Evolutionary conservation across 2,329 filamentous ascomycete species (phyloP).

Genomic region (Leptosphaerulina australis): DNA sequence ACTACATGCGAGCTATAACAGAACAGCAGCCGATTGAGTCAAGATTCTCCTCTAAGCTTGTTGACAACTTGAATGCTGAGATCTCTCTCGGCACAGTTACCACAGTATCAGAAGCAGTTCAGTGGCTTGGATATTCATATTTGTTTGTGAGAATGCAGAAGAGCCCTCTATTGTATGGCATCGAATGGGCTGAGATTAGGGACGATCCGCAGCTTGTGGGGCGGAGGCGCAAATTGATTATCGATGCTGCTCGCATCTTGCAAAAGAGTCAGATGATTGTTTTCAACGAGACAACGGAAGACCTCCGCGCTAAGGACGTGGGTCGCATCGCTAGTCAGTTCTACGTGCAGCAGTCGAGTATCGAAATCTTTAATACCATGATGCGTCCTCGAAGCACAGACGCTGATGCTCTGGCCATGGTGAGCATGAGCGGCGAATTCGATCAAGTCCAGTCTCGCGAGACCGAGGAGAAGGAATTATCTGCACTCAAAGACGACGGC

Average conservation of each 20-base stretch:
- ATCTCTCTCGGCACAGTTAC: slow-evolving; percentile 94
- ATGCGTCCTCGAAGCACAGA: slow-evolving; percentile 87
- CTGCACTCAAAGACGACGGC: slow-evolving; percentile 69
- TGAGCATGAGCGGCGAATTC: slow-evolving; percentile 96
- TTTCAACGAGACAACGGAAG: slow-evolving; percentile 92
- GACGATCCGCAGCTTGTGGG: slow-evolving; percentile 90
- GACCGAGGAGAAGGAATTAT: slow-evolving; percentile 86
- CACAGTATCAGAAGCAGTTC: slow-evolving; percentile 88
- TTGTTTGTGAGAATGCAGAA: slow-evolving; percentile 95
- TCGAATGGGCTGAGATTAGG: slow-evolving; percentile 88
- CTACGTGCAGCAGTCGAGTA: slow-evolving; percentile 90
- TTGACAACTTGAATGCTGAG: slow-evolving; percentile 96
- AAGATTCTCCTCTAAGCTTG: slow-evolving; percentile 89
- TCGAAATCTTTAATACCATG: slow-evolving; percentile 95
- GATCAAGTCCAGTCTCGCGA: slow-evolving; percentile 95
- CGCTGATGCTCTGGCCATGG: slow-evolving; percentile 93
- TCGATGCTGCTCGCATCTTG: slow-evolving; percentile 83
- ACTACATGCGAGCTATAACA: slow-evolving; percentile 91
- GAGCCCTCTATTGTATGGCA: slow-evolving; percentile 90
- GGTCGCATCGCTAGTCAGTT: slow-evolving; percentile 97
- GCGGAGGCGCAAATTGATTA: slow-evolving; percentile 81
- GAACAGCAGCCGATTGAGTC: slow-evolving; percentile 97
- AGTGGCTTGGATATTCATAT: slow-evolving; percentile 98
- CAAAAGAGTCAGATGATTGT: slow-evolving; percentile 99
- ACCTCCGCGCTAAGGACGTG: slow-evolving; percentile 91